These are phyloP conservation scores for Coniochaeta sp. DNA, from an alignment of 2,329 filamentous ascomycete species.

Conservation along the genomic window DNA sequence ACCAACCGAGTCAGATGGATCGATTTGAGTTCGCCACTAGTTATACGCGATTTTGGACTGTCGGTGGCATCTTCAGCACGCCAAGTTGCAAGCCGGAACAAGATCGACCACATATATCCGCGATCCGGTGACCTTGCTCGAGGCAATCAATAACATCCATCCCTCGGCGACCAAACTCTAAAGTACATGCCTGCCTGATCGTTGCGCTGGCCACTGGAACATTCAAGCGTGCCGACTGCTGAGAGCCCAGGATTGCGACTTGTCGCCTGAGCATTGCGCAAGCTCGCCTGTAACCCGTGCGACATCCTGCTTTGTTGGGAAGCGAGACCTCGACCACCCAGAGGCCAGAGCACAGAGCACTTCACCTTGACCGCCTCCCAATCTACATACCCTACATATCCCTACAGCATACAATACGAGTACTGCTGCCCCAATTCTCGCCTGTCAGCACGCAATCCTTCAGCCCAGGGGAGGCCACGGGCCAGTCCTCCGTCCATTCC, in stretches of 20 bases:
- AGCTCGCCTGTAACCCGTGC: slow-evolving; percentile 1
- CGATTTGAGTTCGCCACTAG: neutral
- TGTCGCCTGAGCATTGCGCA: slow-evolving; percentile 15
- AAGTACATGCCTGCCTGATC: slow-evolving; percentile 2
- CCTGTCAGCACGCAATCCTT: slow-evolving; percentile 18
- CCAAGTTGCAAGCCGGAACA: neutral
- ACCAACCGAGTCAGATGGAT: neutral
- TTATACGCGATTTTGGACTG: neutral
- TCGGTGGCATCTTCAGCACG: neutral
- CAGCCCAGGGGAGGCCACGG: neutral
- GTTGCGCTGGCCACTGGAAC: slow-evolving; percentile 3
- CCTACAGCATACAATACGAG: neutral
- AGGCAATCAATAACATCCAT: neutral
- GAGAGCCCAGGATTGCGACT: slow-evolving; percentile 13
- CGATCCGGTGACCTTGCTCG: neutral
- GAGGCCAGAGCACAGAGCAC: neutral
- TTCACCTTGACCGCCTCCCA: neutral
- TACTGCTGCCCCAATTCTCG: slow-evolving; percentile 6
- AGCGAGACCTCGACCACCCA: neutral
- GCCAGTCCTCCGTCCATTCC: slow-evolving; percentile 4
- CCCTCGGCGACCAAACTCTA: neutral
- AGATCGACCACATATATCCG: neutral
- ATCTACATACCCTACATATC: neutral
- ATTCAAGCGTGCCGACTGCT: neutral
- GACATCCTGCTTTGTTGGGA: neutral